Evolutionary conservation across 768 basidiomycete genomes (phyloP).

Genomic region (Lactarius deliciosus): DNA sequence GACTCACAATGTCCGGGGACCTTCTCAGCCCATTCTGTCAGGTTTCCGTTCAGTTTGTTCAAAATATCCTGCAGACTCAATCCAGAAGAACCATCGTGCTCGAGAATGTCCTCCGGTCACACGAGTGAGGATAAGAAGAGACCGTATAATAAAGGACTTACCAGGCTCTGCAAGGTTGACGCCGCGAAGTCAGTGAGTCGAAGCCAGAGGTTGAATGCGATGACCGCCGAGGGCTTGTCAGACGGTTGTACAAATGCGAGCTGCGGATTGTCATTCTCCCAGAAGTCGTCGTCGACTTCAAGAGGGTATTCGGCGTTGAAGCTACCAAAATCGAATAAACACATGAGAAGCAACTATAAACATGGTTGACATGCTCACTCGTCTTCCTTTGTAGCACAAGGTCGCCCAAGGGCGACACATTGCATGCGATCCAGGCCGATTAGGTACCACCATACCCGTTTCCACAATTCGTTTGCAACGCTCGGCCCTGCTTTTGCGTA

Average conservation of each 20-base stretch:
- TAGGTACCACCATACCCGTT: conserved; percentile 55
- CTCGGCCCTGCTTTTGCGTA: conserved; percentile 34
- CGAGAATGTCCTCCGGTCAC: conserved; percentile 10
- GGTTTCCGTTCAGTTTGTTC: conserved; percentile 46
- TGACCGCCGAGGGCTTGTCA: conserved; percentile 41
- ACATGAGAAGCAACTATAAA: not conserved
- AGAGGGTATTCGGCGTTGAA: conserved; percentile 51
- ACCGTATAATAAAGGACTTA: conserved; percentile 31
- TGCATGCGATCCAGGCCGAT: conserved; percentile 58
- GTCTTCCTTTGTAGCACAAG: conserved; percentile 59
- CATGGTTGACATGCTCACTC: conserved; percentile 48
- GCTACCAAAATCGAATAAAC: conserved; percentile 32
- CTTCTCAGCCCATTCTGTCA: conserved; percentile 40
- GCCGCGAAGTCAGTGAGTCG: conserved; percentile 49
- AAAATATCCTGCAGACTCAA: conserved; percentile 38
- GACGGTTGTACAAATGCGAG: conserved; percentile 49
- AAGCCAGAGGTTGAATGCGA: conserved; percentile 44
- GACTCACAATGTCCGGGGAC: conserved; percentile 36
- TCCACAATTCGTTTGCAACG: conserved; percentile 51
- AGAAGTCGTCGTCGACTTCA: conserved; percentile 58
- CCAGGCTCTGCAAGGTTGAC: conserved; percentile 46
- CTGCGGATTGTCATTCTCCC: conserved; percentile 43
- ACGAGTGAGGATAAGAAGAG: not conserved
- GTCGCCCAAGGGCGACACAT: conserved; percentile 54
- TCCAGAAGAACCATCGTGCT: conserved; percentile 16